Conservation (phyloP, 352 stramenopile species). For the Lagenidium sp. region DNA sequence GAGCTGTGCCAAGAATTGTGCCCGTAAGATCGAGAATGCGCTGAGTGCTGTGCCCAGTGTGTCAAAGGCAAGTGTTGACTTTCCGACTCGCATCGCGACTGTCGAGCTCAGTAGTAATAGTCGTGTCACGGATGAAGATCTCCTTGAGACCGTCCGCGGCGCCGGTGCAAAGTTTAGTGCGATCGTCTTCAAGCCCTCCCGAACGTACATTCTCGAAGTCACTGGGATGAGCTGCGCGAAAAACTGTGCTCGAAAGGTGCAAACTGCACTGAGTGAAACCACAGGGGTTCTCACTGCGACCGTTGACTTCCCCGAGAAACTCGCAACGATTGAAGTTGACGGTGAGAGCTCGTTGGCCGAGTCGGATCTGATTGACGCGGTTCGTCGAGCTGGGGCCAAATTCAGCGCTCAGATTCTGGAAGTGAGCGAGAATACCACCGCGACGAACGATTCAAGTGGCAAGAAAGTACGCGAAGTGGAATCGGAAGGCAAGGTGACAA, state of each 20-base stretch:
- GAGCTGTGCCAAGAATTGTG: conserved; percentile 77
- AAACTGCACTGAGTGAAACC: conserved; percentile 36
- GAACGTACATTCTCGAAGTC: conserved; percentile 17
- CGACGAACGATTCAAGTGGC: neutral
- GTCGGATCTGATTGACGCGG: conserved; percentile 43
- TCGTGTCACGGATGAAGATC: conserved; percentile 43
- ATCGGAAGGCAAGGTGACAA: too few relatives aligned
- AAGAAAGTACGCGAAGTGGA: too few relatives aligned
- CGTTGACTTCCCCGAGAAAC: conserved; percentile 64
- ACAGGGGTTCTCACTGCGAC: conserved; percentile 40
- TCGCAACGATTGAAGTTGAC: conserved; percentile 47
- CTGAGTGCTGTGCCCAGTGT: conserved; percentile 50
- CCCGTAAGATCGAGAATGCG: conserved; percentile 57
- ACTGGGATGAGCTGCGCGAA: conserved; percentile 29
- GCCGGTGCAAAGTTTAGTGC: conserved; percentile 38
- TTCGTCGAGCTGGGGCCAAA: conserved; percentile 38
- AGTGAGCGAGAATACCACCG: neutral
- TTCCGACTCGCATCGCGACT: conserved; percentile 39
- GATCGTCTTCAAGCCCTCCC: conserved; percentile 8
- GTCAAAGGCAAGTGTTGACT: conserved; percentile 62
- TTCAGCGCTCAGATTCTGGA: conserved; percentile 44
- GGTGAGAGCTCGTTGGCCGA: conserved; percentile 34
- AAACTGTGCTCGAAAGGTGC: conserved; percentile 57
- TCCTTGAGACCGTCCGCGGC: conserved; percentile 40
- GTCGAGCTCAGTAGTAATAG: conserved; percentile 54